A percentile compares a stretch with the other conserved stretches of the same genome.
These are phyloP conservation scores for Sarcomyxa edulis DNA, from an alignment of 768 basidiomycete genomes.

Conservation along the genomic window DNA sequence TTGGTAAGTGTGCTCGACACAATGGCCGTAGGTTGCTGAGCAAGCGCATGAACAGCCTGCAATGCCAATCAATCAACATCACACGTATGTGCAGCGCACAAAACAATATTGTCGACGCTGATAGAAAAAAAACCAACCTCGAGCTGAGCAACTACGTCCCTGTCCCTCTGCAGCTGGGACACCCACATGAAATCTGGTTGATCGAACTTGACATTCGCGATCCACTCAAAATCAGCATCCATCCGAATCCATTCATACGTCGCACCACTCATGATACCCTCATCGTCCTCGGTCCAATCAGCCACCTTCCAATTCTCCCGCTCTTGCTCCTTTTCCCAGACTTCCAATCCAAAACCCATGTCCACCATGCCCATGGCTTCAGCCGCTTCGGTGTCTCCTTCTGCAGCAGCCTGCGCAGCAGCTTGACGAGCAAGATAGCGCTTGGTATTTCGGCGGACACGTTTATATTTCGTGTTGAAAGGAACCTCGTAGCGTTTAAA, in stretches of 20 bases:
- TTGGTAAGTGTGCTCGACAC: constrained; percentile 90
- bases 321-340: constrained; percentile 95
- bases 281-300: constrained; percentile 97
- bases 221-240: constrained; percentile 99
- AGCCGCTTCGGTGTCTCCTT: constrained; percentile 87
- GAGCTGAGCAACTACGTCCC: constrained; percentile 95
- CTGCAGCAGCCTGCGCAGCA: constrained; percentile 88
- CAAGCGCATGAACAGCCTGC: constrained; percentile 87
- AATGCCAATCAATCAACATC: constrained; percentile 4
- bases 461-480: constrained; percentile 98
- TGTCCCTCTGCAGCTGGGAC: constrained; percentile 88
- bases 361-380: constrained; percentile 93
- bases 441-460: constrained; percentile 91
- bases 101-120: too few relatives aligned
- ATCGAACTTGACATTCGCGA: constrained; percentile 86
- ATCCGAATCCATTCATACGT: constrained; percentile 99
- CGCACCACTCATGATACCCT: constrained; percentile 87
- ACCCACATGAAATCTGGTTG: constrained; percentile 99
- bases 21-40: constrained; percentile 76
- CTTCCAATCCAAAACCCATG: constrained; percentile 88
- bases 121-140: constrained; percentile 64
- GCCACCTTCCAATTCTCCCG: constrained; percentile 94
- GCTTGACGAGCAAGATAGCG: constrained; percentile 93
- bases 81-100: neutral
- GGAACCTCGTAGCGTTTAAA: constrained; percentile 97